Conservation (phyloP, 495 filamentous ascomycete genomes). For the Talaromyces nanjingensis region DNA sequence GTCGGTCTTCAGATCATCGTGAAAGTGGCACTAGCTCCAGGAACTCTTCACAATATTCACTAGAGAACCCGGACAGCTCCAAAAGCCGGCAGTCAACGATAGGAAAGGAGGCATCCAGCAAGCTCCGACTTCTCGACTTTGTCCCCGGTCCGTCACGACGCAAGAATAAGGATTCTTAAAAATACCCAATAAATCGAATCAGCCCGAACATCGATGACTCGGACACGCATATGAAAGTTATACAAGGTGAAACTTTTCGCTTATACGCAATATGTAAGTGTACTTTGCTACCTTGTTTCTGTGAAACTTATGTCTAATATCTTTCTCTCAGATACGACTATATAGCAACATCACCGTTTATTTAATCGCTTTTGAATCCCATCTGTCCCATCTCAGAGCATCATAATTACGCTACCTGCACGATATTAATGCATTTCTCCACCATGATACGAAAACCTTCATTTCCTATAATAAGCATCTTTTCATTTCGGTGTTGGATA, state of each 20-base stretch:
- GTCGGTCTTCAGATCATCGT: slow-evolving; percentile 38
- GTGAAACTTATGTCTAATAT: not conserved
- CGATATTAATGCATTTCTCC: not conserved
- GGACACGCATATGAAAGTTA: not conserved
- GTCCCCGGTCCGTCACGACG: slow-evolving; percentile 36
- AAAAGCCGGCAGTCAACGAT: slow-evolving; percentile 38
- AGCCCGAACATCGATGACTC: not conserved
- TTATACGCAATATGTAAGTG: not conserved
- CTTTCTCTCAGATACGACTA: not conserved
- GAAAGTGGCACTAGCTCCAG: slow-evolving; percentile 43
- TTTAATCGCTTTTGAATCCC: not conserved
- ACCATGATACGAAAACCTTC: not conserved
- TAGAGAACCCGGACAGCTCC: slow-evolving; percentile 33
- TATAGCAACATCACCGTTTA: not conserved
- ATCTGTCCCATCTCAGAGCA: not conserved
- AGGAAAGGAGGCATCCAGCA: slow-evolving; percentile 38
- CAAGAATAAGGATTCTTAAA: slow-evolving; percentile 30
- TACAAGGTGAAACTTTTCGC: not conserved
- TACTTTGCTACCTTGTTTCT: not conserved
- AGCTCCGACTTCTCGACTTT: slow-evolving; percentile 44
- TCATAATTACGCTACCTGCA: not conserved
- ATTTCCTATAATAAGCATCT: slow-evolving; percentile 24
- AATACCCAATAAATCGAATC: not conserved
- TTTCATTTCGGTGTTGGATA: slow-evolving; percentile 46
- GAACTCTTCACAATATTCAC: slow-evolving; percentile 41